Base-by-base conservation (phyloP, 2,329 filamentous ascomycete genomes). In the Fusarium subglutinans region DNA sequence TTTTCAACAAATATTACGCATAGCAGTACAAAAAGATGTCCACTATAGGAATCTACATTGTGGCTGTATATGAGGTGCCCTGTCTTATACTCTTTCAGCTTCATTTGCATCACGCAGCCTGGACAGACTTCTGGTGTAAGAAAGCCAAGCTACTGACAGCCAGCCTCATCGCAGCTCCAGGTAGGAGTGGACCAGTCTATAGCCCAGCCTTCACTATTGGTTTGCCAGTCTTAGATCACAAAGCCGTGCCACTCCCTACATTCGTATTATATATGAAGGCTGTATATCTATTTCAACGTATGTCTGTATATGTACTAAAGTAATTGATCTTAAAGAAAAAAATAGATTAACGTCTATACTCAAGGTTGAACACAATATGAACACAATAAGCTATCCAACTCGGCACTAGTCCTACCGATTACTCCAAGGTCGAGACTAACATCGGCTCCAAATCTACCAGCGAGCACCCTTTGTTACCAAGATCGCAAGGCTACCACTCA, bases 161-260 rank as follows among this genome's bases (percentile, higher is more conserved):
- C 8, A 6, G 13, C 33, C 13, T n/a, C 15, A 4, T 3, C 1
- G 13, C 8, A n/a, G n/a, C 13, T n/a, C 6, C 4, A 14, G 5
- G 22, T 22, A n/a, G 22, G 8, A n/a, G 13, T n/a, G 8, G 14
- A n/a, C 22, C 22, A 4, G 13, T 6, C 4, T 0, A 41, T 10
- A 10, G 5, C 22, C 40, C 11, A n/a, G 2, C 2, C 1, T 43
- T n/a, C 40, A n/a, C 13, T 43, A 43, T 2, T 10, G 8, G 0
- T 43, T n/a, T 43, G 8, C 22, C 22, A 10, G 8, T n/a, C 40
- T 10, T n/a, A 13, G 1, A 8, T 43, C 40, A n/a, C 2, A 40
- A n/a, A 24, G 13, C 15, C 8, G 15, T 15, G 8, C 5, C 22
- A 41, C 13, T 15, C 8, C 20, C 40, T 15, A 17, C 14, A 10